Percentiles rank a stretch among this genome's conserved stretches.
Conservation (phyloP, 2,329 filamentous ascomycete genomes). For the Aureobasidium sp. region DNA sequence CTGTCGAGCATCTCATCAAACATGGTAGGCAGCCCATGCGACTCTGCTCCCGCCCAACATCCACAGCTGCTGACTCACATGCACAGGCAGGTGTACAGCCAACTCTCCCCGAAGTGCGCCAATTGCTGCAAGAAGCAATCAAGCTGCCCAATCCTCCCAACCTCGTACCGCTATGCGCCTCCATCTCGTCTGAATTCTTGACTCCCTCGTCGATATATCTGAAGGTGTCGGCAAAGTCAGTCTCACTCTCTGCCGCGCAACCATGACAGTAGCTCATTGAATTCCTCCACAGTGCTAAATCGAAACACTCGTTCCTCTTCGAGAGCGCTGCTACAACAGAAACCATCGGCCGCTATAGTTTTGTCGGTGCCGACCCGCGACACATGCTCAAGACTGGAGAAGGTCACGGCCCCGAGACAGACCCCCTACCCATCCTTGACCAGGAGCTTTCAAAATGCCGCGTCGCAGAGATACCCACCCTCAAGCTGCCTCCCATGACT, state of each 20-base stretch:
- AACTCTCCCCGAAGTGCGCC: conserved; percentile 51
- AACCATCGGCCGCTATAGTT: conserved; percentile 89
- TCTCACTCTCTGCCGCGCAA: conserved; percentile 24
- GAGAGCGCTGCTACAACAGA: conserved; percentile 90
- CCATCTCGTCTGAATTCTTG: conserved; percentile 84
- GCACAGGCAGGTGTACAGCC: conserved; percentile 43
- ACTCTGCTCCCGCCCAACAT: background rate
- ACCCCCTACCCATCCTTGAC: conserved; percentile 78
- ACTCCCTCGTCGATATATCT: conserved; percentile 94
- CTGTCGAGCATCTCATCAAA: background rate
- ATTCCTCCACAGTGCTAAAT: conserved; percentile 40
- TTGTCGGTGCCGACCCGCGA: conserved; percentile 64
- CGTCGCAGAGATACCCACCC: conserved; percentile 72
- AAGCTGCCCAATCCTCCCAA: conserved; percentile 56
- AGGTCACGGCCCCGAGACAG: conserved; percentile 73
- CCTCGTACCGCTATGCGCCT: conserved; percentile 71
- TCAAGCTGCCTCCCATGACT: conserved; percentile 76
- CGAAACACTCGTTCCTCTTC: conserved; percentile 84
- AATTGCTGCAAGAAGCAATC: conserved; percentile 46
- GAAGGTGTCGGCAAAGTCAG: conserved; percentile 70
- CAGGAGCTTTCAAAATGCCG: conserved; percentile 69
- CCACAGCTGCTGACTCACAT: background rate
- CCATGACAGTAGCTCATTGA: conserved; percentile 16
- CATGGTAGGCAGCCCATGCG: background rate
- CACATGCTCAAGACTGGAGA: conserved; percentile 83